Percentiles rank a stretch among this genome's conserved stretches.
Evolutionary conservation across 371 early-diverging fungal species (phyloP).

Genomic region (Blastocladiella emersonii): DNA sequence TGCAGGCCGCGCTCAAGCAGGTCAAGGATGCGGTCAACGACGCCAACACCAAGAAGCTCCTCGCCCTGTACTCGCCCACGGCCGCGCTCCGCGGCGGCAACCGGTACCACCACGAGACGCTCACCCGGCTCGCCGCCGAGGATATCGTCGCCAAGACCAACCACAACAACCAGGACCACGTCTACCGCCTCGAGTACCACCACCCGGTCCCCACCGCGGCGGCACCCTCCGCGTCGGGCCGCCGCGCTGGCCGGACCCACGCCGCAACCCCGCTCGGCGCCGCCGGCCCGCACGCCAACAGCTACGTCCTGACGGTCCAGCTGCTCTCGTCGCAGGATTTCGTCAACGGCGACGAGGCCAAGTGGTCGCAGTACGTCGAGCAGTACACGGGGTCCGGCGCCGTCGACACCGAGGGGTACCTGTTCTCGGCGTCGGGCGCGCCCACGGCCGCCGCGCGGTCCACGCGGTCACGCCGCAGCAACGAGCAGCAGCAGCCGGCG

Average conservation of each 20-base stretch:
- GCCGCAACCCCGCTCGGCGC: not conserved
- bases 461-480: constrained; percentile 6
- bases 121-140: not conserved
- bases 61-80: not conserved
- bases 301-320: constrained; percentile 53
- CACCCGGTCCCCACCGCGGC: no score
- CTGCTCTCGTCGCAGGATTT: constrained; percentile 67
- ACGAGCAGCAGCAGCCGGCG: no score
- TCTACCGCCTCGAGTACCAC: not conserved
- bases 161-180: not conserved
- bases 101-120: not conserved
- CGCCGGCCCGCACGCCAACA: no score
- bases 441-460: not conserved
- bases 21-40: constrained; percentile 17
- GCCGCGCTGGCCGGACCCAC: not conserved
- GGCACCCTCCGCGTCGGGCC: no score
- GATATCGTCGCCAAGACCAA: not conserved
- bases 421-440: constrained; percentile 18
- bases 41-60: not conserved
- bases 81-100: not conserved
- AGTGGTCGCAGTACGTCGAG: constrained; percentile 85
- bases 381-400: constrained; percentile 62
- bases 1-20: constrained; percentile 64
- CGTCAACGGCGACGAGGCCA: constrained; percentile 40
- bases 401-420: constrained; percentile 4